Percentiles rank a stretch among this genome's conserved stretches.
Conservation (phyloP, 805 yeast genomes). For the Metschnikowia drakensbergensis region DNA sequence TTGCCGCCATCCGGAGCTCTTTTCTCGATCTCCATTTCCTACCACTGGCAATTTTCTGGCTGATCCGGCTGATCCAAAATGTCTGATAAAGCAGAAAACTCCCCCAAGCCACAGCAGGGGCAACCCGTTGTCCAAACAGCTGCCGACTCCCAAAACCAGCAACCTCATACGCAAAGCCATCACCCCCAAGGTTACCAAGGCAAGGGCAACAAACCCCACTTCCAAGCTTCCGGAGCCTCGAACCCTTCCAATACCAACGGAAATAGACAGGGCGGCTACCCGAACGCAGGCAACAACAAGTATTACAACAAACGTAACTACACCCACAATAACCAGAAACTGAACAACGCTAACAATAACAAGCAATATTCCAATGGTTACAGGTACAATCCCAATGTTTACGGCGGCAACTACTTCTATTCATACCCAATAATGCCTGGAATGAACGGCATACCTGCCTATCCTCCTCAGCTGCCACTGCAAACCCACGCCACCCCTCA, state of each 20-base stretch:
- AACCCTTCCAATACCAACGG: conserved; percentile 8
- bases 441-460: conserved; percentile 16
- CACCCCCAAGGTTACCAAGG: conserved; percentile 8
- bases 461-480: conserved; percentile 18
- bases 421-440: conserved; percentile 16
- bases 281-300: conserved; percentile 17
- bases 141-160: neutral
- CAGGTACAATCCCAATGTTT: conserved; percentile 13
- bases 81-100: conserved; percentile 11
- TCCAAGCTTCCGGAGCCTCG: neutral
- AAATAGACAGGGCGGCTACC: conserved; percentile 14
- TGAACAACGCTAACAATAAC: conserved; percentile 6
- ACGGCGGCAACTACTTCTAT: conserved; percentile 15
- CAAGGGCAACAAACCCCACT: conserved; percentile 1
- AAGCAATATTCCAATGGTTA: conserved; percentile 17
- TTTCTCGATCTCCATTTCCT: neutral
- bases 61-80: conserved; percentile 3
- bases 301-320: conserved; percentile 15
- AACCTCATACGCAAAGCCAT: conserved; percentile 6
- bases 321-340: conserved; percentile 10
- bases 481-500: conserved; percentile 12
- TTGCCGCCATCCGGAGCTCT: conserved; percentile 2
- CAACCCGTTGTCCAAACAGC: neutral
- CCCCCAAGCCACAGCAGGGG: conserved; percentile 5
- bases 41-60: neutral